phyloP scores from a whole-genome alignment of 176 grass and related monocot genomes.

The Aechmea fasciata region DNA sequence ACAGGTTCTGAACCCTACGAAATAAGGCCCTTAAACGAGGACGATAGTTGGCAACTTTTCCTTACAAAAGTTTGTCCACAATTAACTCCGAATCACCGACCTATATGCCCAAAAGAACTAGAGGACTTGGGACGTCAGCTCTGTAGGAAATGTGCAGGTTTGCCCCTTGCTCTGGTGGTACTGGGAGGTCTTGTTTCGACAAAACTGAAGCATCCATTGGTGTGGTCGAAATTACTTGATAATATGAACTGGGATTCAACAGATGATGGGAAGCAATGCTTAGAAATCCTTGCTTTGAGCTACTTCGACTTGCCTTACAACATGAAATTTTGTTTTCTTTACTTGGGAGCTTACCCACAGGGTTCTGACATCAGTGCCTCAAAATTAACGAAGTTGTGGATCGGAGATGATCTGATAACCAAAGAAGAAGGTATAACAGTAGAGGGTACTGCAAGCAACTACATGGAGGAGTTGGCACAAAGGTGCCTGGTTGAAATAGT shows the following conservation, averaged over 20 bases:
- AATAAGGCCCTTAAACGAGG: neutral
- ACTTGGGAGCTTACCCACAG: neutral
- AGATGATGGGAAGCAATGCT: neutral
- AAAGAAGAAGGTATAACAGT: neutral
- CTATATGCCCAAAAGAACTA: neutral
- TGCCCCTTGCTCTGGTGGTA: neutral
- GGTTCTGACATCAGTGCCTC: neutral
- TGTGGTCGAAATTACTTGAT: neutral
- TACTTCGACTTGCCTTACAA: neutral
- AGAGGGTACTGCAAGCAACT: neutral
- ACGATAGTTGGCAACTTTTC: slow-evolving; percentile 4
- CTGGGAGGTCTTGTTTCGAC: neutral
- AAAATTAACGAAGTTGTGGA: neutral
- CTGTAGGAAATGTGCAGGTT: neutral
- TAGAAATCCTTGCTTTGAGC: slow-evolving; percentile 9
- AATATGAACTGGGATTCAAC: neutral
- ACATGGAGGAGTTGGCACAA: neutral
- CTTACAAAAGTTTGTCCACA: neutral
- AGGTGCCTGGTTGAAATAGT: neutral
- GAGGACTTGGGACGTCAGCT: neutral
- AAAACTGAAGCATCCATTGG: neutral
- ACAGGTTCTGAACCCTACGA: neutral
- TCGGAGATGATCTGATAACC: neutral
- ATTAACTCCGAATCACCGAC: neutral
- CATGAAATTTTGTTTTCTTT: slow-evolving; percentile 3